Base-by-base conservation (phyloP, 345 rosid species). In the Hirschfeldia incana region DNA sequence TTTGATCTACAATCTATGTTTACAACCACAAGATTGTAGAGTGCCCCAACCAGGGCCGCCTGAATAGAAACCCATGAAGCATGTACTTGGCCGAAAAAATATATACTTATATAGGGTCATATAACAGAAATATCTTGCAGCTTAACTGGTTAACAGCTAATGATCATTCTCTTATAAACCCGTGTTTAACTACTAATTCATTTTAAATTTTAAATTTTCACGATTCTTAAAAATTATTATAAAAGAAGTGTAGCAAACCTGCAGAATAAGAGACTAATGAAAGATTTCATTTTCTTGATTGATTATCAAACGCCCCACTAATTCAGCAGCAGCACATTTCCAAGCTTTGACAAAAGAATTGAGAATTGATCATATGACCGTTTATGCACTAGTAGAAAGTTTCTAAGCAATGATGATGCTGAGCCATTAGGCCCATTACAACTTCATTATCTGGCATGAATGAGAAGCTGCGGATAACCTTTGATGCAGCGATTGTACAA, bases 381-480 rank as follows among this genome's bases (percentile, higher is more conserved):
- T 92, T 93, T 76, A 93, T 83, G 84, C 99, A 91, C 83, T 95
- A 97, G 87, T 93, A 92, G 44, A 88, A 91, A 16, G 97, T 89
- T 86, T 95, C 99, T 88, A 95, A 86, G 89, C 98, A 95, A 86
- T 95, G 99, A 29, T 97, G 91, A 82, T 92, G 92, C 80, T 86
- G 97, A 39, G 99, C 94, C 98, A 95, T 93, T 15, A 89, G 82
- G n/a, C n/a, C n/a, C n/a, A n/a, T n/a, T n/a, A n/a, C n/a, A 70
- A 85, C 89, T 85, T 95, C n/a, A n/a, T n/a, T n/a, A n/a, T 95
- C 99, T 1, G 97, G 99, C 99, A 95, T 95, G 85, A 95, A 95
- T 33, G 99, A 93, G 81, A 93, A 92, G 78, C 93, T 95, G 59
- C 98, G 92, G 30, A 94, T 89, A 70, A 92, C 87, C 70, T 94